Evolutionary conservation across 23 red algal genomes (phyloP), one percentile per base, ranked within the genome.

Genomic region (Gracilaria gracilis): DNA sequence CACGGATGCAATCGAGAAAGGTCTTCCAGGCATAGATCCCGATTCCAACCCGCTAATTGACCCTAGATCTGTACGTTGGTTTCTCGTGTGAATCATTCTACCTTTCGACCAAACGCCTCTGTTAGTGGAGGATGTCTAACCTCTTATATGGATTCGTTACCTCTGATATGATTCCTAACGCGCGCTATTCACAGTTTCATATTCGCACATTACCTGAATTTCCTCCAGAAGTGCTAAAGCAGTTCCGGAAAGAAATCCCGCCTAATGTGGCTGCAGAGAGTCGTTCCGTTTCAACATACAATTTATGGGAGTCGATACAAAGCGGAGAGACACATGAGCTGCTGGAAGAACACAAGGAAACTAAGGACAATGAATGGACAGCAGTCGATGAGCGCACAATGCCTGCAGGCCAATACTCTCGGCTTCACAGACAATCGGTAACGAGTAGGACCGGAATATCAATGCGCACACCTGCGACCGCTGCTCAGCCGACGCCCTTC

Each of bases 361-460:
- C 50, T 11, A 35, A 8, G 3, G 21, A 82, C 20, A 71, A 31
- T 48, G 67, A 48, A 15, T 86, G 82, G 82, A 32, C 38, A 23
- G 82, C 65, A 7, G 82, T 86, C 17, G 82, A 86, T 59, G 82
- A 69, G 40, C 82, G 82, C 36, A 86, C 82, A 23, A 86, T 86
- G 82, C 29, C 20, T 20, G 15, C 23, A 21, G 33, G 53, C n/a
- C 58, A 75, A 33, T 77, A 51, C 42, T 9, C 39, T 7, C 38
- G 46, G 72, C 72, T 77, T 8, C 39, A 50, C 3, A 33, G 79
- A n/a, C 79, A 82, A 51, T 46, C 79, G 12, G 53, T 82, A 47
- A 46, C 49, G 27, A 21, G 58, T 16, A 31, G 27, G 53, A 20
- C 47, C 6, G 1, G 14, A 0, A 24, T 31, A 20, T 5, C 39